phyloP scores from a whole-genome alignment of 2,329 filamentous ascomycete genomes.

The Xylariaceae sp. region DNA sequence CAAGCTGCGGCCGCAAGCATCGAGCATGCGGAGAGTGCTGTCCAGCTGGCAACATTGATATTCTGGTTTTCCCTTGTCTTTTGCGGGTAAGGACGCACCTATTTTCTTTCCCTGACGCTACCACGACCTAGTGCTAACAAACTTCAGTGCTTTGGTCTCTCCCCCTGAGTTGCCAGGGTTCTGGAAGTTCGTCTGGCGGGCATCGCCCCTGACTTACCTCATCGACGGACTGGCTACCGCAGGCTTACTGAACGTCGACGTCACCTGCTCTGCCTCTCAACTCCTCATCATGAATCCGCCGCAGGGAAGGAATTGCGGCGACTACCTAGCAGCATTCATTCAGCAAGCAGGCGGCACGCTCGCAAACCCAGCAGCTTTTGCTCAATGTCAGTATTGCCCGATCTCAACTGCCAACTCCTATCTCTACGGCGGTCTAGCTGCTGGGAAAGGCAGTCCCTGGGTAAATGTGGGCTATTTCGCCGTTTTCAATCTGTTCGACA shows the following conservation, averaged over 20 bases:
- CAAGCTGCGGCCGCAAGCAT: conserved; percentile 4
- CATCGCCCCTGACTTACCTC: conserved; percentile 14
- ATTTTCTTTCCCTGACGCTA: not conserved
- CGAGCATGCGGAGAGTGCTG: conserved; percentile 2
- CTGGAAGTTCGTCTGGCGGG: conserved; percentile 18
- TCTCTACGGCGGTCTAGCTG: too few species aligned
- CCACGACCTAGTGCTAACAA: too few species aligned
- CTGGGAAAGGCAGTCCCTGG: too few species aligned
- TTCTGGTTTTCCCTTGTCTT: conserved; percentile 10
- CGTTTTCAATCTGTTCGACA: too few species aligned
- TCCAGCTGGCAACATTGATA: conserved; percentile 7
- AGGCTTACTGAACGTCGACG: not conserved
- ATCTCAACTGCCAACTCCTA: not conserved
- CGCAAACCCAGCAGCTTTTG: not conserved
- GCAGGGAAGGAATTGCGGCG: not conserved
- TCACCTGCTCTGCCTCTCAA: not conserved
- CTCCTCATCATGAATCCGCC: not conserved
- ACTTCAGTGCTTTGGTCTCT: not conserved
- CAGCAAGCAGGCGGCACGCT: not conserved
- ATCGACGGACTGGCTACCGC: not conserved
- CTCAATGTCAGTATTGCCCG: not conserved
- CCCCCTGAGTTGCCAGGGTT: conserved; percentile 9
- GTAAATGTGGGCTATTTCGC: too few species aligned
- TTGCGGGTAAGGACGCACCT: conserved; percentile 12
- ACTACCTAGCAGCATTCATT: not conserved